Conservation (phyloP, 805 yeast species). For the Wickerhamomyces silvicola region DNA sequence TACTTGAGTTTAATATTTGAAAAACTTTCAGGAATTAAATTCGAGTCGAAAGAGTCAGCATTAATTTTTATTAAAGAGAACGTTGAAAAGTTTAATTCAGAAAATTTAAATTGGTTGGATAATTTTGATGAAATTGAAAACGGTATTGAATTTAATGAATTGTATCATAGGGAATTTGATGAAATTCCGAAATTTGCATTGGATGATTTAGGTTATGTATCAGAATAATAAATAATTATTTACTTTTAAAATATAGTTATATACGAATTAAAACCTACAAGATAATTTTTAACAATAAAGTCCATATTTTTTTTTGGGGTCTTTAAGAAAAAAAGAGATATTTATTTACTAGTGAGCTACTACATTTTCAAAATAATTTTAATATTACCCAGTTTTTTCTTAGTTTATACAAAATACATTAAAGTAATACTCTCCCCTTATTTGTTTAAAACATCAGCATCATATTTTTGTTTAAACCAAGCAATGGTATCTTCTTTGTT, state of each 20-base stretch:
- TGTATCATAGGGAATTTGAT: slow-evolving; percentile 15
- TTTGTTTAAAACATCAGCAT: slow-evolving; percentile 92
- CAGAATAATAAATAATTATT: slow-evolving; percentile 11
- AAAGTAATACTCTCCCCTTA: slow-evolving; percentile 33
- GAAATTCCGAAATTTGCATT: slow-evolving; percentile 20
- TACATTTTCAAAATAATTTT: not conserved
- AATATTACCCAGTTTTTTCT: slow-evolving; percentile 1
- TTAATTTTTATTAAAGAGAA: slow-evolving; percentile 15
- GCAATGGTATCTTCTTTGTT: slow-evolving; percentile 88
- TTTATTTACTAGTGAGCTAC: too few relatives aligned
- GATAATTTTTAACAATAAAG: not conserved
- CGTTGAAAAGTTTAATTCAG: slow-evolving; percentile 13
- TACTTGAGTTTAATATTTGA: slow-evolving; percentile 60
- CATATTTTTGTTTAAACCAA: slow-evolving; percentile 99
- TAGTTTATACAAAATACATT: slow-evolving; percentile 3
- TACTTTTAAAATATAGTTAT: slow-evolving; percentile 2
- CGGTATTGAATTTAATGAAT: slow-evolving; percentile 25
- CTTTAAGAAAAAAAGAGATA: too few relatives aligned
- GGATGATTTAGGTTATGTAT: slow-evolving; percentile 21
- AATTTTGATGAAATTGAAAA: slow-evolving; percentile 28
- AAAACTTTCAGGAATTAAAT: slow-evolving; percentile 40
- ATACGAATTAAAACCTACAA: not conserved
- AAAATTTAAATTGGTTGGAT: slow-evolving; percentile 32
- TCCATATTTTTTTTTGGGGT: too few relatives aligned
- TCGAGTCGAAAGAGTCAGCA: slow-evolving; percentile 21